These are phyloP conservation scores for Sordariomycetes sp. DNA, from an alignment of 2,329 filamentous ascomycete species.

Conservation along the genomic window DNA sequence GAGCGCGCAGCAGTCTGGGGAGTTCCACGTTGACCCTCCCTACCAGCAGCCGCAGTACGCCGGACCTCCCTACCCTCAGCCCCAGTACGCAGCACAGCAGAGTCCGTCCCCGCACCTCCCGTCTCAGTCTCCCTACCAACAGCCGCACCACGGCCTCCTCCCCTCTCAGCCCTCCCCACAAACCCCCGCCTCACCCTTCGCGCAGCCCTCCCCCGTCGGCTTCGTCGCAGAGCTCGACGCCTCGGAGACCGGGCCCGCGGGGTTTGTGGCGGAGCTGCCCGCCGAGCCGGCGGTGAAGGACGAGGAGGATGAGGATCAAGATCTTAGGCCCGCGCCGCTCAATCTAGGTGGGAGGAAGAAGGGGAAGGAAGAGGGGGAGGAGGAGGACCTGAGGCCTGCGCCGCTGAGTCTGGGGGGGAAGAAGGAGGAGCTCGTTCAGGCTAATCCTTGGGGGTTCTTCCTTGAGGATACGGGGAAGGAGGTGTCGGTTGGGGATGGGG, in stretches of 20 bases:
- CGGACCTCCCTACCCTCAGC: background rate
- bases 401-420: background rate
- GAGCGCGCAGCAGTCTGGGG: background rate
- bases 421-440: background rate
- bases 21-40: background rate
- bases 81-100: background rate
- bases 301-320: background rate
- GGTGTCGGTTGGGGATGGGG: background rate
- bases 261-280: background rate
- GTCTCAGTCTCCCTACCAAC: background rate
- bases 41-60: background rate
- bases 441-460: conserved; percentile 10
- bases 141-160: background rate
- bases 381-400: background rate
- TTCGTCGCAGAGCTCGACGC: conserved; percentile 6
- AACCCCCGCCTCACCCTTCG: background rate
- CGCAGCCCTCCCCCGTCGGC: background rate
- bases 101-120: background rate
- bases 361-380: background rate
- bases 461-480: conserved; percentile 6
- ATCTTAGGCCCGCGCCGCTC: background rate
- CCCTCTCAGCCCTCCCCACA: background rate
- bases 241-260: background rate
- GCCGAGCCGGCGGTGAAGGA: background rate
- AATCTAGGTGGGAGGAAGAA: background rate